Evolutionary conservation across 1,284 basidiomycete species (phyloP).

Genomic region (Fomitopsis betulina): DNA sequence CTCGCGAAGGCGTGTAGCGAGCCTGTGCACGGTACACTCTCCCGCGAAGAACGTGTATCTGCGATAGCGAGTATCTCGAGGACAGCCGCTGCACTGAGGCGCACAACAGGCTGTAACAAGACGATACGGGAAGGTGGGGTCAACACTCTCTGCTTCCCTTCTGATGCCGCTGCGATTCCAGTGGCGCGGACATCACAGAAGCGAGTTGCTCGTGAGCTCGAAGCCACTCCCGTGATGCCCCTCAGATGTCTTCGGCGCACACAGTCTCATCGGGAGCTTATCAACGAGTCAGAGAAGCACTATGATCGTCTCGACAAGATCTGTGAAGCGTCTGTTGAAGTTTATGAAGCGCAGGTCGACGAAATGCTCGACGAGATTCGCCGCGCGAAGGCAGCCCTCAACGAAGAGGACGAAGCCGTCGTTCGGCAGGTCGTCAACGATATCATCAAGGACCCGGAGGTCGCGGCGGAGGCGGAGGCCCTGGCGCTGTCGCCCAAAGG

Average conservation of each 20-base stretch:
- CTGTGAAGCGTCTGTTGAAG: background rate
- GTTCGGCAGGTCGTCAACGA: background rate
- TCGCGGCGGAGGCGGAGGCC: background rate
- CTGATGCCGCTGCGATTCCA: background rate
- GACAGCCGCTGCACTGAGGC: background rate
- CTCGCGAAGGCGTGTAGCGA: background rate
- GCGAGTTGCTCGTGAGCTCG: background rate
- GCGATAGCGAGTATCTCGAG: background rate
- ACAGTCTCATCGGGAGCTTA: background rate
- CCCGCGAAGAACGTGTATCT: background rate
- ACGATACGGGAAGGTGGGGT: background rate
- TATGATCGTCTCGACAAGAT: background rate
- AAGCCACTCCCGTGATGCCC: too few species aligned
- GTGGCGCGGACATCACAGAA: background rate
- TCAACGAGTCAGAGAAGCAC: background rate
- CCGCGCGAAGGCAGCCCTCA: background rate
- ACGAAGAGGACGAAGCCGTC: background rate
- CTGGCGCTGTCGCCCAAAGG: background rate
- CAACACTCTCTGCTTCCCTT: background rate
- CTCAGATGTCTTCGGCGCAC: background rate
- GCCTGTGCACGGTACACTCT: background rate
- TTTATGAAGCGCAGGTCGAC: background rate
- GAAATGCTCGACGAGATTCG: background rate
- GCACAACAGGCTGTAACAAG: background rate
- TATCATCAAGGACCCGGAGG: background rate